These are phyloP conservation scores for Lactarius sanguifluus DNA, from an alignment of 768 basidiomycete species.

Conservation along the genomic window DNA sequence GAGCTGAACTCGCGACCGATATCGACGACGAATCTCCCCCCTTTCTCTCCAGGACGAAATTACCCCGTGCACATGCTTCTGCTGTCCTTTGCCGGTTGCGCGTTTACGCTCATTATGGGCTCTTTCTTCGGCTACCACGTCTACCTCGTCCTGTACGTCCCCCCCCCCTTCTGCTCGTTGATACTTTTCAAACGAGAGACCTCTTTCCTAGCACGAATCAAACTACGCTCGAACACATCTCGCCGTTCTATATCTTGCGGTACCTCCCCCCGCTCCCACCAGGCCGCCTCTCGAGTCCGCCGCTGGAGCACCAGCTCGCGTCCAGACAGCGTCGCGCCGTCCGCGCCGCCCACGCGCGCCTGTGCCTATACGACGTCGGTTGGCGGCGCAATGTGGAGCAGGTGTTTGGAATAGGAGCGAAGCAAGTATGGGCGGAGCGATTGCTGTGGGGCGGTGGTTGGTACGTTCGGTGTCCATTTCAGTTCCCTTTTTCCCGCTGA, in stretches of 20 bases:
- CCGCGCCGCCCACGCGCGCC: conserved; percentile 56
- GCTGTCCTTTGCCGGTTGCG: conserved; percentile 56
- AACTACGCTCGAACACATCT: conserved; percentile 77
- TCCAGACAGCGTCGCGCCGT: conserved; percentile 64
- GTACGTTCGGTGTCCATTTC: conserved; percentile 42
- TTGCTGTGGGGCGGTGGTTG: conserved; percentile 61
- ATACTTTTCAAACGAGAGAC: background rate
- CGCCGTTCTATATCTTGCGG: conserved; percentile 72
- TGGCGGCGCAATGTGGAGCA: conserved; percentile 70
- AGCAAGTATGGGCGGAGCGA: conserved; percentile 53
- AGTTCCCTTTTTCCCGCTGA: background rate
- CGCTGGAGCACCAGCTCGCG: conserved; percentile 69
- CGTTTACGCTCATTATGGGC: conserved; percentile 67
- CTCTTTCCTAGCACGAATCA: conserved; percentile 64
- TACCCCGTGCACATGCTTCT: conserved; percentile 69
- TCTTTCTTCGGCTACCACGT: conserved; percentile 75
- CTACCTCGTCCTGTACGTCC: conserved; percentile 68
- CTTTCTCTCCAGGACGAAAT: conserved; percentile 50
- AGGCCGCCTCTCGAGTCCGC: conserved; percentile 62
- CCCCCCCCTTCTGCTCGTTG: conserved; percentile 21
- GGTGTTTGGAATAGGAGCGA: conserved; percentile 49
- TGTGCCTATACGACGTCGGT: conserved; percentile 72
- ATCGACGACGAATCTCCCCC: background rate
- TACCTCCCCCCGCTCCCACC: conserved; percentile 64
- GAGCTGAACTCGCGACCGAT: background rate